A percentile compares a stretch with the other conserved stretches of the same genome.
These are phyloP conservation scores for Petunia secreta DNA, from an alignment of 257 asterid genomes.

Conservation along the genomic window DNA sequence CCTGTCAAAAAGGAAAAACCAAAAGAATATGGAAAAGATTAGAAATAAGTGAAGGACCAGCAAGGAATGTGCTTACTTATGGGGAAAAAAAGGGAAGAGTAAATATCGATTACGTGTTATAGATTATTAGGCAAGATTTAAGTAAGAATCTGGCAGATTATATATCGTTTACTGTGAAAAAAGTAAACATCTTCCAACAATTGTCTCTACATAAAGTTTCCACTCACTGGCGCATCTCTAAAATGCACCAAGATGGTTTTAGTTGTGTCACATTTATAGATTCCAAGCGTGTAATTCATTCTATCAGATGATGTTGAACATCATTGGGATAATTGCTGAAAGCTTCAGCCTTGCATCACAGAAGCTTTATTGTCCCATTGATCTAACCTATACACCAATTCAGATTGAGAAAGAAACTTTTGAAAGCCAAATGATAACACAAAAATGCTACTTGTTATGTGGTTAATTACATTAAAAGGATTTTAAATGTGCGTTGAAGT, in stretches of 20 bases:
- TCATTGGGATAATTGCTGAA: conserved; percentile 2
- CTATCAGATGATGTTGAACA: conserved; percentile 20
- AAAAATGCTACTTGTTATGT: neutral
- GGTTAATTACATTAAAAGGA: neutral
- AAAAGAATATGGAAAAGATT: neutral
- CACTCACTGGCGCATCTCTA: conserved; percentile 14
- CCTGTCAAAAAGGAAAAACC: conserved; percentile 43
- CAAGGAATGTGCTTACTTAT: conserved; percentile 2
- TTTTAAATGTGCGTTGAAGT: neutral
- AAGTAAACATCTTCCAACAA: neutral
- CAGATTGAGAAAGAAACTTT: neutral
- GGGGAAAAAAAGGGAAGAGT: neutral
- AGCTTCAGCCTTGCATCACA: conserved; percentile 2
- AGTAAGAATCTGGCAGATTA: neutral
- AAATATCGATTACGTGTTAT: too few species aligned
- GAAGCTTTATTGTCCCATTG: neutral
- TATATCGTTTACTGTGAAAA: neutral
- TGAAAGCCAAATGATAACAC: neutral
- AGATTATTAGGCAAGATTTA: too few species aligned
- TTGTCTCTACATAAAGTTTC: neutral
- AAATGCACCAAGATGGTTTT: conserved; percentile 9
- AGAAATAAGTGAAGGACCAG: neutral
- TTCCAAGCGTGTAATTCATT: neutral
- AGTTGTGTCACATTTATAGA: neutral
- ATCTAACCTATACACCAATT: neutral